Percentiles rank a stretch among this genome's conserved stretches.
phyloP scores from a whole-genome alignment of 441 rosid species.

The Biscutella laevigata region DNA sequence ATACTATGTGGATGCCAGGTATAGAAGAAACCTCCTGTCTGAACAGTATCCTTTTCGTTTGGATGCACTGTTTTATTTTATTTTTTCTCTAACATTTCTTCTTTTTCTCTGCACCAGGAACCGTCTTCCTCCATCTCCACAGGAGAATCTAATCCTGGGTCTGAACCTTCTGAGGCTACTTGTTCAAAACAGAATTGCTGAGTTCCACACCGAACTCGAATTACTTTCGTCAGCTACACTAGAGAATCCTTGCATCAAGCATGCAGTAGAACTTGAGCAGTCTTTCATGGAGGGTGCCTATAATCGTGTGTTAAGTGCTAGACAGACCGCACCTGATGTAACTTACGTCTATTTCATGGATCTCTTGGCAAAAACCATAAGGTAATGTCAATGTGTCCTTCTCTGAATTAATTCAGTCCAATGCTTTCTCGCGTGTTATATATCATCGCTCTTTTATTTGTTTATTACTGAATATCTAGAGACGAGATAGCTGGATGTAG shows the following conservation, averaged over 20 bases:
- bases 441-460: neutral
- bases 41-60: neutral
- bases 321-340: slow-evolving; percentile 80
- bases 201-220: slow-evolving; percentile 89
- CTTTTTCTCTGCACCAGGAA: slow-evolving; percentile 36
- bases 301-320: slow-evolving; percentile 85
- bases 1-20: slow-evolving; percentile 86
- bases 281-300: slow-evolving; percentile 99
- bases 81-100: neutral
- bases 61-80: neutral
- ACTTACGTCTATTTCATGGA: slow-evolving; percentile 91
- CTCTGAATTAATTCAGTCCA: neutral
- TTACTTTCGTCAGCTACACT: slow-evolving; percentile 67
- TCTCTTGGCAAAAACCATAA: slow-evolving; percentile 93
- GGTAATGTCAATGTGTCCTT: slow-evolving; percentile 32
- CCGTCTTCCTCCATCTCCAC: slow-evolving; percentile 61
- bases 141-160: slow-evolving; percentile 78
- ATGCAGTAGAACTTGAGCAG: slow-evolving; percentile 97
- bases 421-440: neutral
- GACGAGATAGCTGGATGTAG: slow-evolving; percentile 98
- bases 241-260: slow-evolving; percentile 83
- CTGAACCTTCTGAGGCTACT: slow-evolving; percentile 92
- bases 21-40: neutral
- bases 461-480: slow-evolving; percentile 28
- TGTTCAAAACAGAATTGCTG: slow-evolving; percentile 93